phyloP scores from a whole-genome alignment of 345 rosid species.

The Pistacia vera region DNA sequence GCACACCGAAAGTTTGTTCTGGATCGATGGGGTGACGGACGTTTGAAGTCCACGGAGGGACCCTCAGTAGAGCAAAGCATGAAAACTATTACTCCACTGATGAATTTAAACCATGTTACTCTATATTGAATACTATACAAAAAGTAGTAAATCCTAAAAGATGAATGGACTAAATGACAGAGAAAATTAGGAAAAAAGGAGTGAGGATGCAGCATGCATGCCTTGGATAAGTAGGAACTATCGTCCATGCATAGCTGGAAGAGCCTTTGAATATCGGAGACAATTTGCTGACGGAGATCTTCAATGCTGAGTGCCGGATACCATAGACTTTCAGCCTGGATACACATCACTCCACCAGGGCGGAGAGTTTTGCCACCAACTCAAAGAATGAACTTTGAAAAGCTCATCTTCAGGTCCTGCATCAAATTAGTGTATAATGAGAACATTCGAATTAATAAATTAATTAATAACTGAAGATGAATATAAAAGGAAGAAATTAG shows the following conservation, averaged over 20 bases:
- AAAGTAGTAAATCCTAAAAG: no score
- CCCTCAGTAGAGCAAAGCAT: constrained; percentile 78
- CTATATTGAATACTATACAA: no score
- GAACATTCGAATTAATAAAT: no score
- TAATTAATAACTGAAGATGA: not conserved
- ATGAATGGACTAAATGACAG: no score
- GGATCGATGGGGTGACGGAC: constrained; percentile 48
- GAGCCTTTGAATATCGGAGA: constrained; percentile 61
- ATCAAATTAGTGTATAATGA: not conserved
- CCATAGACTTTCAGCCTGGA: constrained; percentile 74
- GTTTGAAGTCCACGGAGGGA: constrained; percentile 58
- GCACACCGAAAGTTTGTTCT: constrained; percentile 37
- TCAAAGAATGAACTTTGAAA: constrained; percentile 49
- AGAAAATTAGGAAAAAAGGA: not conserved
- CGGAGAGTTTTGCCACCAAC: constrained; percentile 52
- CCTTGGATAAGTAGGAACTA: constrained; percentile 71
- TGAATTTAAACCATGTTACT: no score
- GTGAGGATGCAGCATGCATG: not conserved
- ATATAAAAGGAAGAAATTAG: not conserved
- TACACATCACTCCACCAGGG: constrained; percentile 68
- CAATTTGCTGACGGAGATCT: constrained; percentile 28
- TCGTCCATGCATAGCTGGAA: constrained; percentile 55
- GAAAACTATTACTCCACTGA: constrained; percentile 74
- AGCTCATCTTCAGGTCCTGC: constrained; percentile 60
- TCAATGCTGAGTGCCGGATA: constrained; percentile 48